Percentiles rank a stretch among this genome's conserved stretches.
Conservation (phyloP, 148 eudicot species). For the Diospyros kaki region DNA sequence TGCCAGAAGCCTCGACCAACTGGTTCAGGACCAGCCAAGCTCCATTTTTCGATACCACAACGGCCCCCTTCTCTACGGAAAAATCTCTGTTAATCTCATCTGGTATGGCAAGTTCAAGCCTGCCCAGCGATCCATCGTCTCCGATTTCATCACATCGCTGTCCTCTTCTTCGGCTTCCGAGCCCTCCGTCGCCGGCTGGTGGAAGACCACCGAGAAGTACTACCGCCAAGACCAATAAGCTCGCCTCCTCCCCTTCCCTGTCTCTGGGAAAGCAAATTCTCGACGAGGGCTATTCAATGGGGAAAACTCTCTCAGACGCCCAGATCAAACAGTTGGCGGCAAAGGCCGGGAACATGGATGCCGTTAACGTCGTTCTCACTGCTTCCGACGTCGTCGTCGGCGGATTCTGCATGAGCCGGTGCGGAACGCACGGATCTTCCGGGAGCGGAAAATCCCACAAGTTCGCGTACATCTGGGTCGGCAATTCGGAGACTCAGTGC, state of each 20-base stretch:
- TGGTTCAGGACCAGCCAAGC: conserved; percentile 1
- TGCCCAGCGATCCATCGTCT: conserved; percentile 5
- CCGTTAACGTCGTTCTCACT: conserved; percentile 44
- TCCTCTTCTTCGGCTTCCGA: conserved; percentile 1
- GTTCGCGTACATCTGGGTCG: conserved; percentile 55
- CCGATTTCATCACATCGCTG: conserved; percentile 10
- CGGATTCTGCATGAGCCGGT: conserved; percentile 41
- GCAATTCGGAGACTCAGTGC: conserved; percentile 51
- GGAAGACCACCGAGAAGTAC: conserved; percentile 15
- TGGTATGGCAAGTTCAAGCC: conserved; percentile 17
- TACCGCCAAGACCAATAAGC: conserved; percentile 7
- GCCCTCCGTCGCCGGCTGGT: conserved; percentile 11
- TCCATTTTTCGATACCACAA: conserved; percentile 5
- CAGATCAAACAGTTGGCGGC: conserved; percentile 25
- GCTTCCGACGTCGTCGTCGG: conserved; percentile 41
- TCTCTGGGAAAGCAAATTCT: conserved; percentile 20
- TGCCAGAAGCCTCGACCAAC: conserved; percentile 4
- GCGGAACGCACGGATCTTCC: conserved; percentile 47
- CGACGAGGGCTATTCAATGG: conserved; percentile 26
- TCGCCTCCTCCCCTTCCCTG: conserved; percentile 18
- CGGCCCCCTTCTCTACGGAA: conserved; percentile 8
- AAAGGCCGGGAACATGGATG: conserved; percentile 19
- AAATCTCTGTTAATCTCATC: conserved; percentile 13
- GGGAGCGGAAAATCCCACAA: conserved; percentile 17
- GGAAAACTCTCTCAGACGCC: conserved; percentile 22